Percentiles rank a stretch among this genome's conserved stretches.
Evolutionary conservation across 495 filamentous ascomycete species (phyloP).

Genomic region (Tuber umbilicatum): DNA sequence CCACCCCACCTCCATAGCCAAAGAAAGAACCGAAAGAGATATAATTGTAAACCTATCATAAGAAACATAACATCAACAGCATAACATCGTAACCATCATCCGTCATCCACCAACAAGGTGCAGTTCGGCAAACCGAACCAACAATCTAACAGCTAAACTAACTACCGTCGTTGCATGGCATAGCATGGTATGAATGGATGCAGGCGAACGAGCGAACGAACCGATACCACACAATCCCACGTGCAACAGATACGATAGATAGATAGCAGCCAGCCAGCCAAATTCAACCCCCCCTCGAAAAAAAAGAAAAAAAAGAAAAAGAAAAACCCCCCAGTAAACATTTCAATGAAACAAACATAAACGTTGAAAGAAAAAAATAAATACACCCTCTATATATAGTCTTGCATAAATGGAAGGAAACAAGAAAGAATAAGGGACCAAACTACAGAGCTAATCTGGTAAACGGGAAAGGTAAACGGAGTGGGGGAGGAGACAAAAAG

Average conservation of each 20-base stretch:
- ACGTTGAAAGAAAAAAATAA: background rate
- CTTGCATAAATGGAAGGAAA: background rate
- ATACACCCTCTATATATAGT: background rate
- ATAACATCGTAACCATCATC: background rate
- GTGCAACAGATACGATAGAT: background rate
- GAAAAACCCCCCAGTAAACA: background rate
- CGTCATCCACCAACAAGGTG: background rate
- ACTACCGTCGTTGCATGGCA: constrained; percentile 1
- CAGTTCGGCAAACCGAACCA: background rate
- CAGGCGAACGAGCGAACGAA: constrained; percentile 1
- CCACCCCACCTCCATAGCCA: too few relatives aligned
- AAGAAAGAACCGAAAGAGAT: background rate
- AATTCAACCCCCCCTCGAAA: background rate
- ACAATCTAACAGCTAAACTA: background rate
- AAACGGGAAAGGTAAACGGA: background rate
- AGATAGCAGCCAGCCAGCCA: background rate
- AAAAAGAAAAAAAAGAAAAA: background rate
- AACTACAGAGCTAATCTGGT: background rate
- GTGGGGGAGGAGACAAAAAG: background rate
- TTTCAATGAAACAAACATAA: background rate
- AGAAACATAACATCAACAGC: background rate
- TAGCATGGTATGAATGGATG: background rate
- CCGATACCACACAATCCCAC: background rate
- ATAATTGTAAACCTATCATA: background rate
- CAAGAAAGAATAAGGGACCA: background rate